phyloP scores from a whole-genome alignment of 345 rosid species.

The Adansonia digitata region DNA sequence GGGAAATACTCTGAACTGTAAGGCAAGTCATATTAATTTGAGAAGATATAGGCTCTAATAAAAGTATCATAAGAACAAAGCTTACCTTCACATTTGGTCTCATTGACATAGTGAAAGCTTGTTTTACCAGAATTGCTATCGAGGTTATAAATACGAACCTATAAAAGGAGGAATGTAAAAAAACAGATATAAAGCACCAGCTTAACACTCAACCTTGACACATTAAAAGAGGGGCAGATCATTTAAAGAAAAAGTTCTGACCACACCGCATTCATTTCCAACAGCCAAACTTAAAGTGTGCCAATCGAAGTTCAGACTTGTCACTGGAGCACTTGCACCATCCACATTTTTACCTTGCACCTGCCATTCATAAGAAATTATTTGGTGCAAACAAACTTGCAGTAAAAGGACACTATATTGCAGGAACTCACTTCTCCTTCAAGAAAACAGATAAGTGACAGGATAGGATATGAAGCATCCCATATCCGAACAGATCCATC shows the following conservation, averaged over 20 bases:
- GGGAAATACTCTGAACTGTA: slow-evolving; percentile 34
- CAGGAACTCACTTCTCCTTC: slow-evolving; percentile 40
- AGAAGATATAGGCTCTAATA: slow-evolving; percentile 3
- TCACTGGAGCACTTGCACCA: slow-evolving; percentile 41
- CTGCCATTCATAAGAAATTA: slow-evolving; percentile 26
- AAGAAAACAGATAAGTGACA: slow-evolving; percentile 33
- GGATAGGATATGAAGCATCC: slow-evolving; percentile 47
- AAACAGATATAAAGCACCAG: slow-evolving; percentile 6
- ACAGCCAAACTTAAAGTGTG: slow-evolving; percentile 51
- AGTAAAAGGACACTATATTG: neutral
- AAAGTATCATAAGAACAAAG: slow-evolving; percentile 4
- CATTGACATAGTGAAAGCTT: slow-evolving; percentile 38
- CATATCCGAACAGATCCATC: slow-evolving; percentile 64
- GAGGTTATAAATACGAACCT: slow-evolving; percentile 55
- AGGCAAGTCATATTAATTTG: slow-evolving; percentile 13
- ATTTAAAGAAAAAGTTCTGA: slow-evolving; percentile 27
- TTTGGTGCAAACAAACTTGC: slow-evolving; percentile 10
- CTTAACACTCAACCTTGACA: neutral
- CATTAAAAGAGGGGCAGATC: neutral
- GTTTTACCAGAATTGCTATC: slow-evolving; percentile 19
- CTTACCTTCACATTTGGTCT: slow-evolving; percentile 45
- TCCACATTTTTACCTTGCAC: slow-evolving; percentile 37
- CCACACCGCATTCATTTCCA: slow-evolving; percentile 61
- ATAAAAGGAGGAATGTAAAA: slow-evolving; percentile 16
- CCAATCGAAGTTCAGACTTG: slow-evolving; percentile 43